Conservation (phyloP, 2,329 filamentous ascomycete genomes). For the Akanthomyces muscarius region DNA sequence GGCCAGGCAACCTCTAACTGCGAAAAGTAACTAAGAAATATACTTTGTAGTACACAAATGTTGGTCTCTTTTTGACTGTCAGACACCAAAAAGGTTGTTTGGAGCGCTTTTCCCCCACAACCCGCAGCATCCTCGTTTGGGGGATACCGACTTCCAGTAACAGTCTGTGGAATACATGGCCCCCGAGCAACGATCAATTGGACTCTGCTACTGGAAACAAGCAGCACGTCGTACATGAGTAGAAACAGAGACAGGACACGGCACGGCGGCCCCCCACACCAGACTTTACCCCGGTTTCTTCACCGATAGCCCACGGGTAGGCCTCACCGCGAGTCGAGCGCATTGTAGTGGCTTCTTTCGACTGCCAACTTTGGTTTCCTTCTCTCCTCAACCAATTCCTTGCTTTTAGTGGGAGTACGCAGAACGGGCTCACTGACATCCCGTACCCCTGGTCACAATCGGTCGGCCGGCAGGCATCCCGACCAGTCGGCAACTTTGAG, state of each 20-base stretch:
- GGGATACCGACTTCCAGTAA: background rate
- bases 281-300: background rate
- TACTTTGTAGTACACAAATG: background rate
- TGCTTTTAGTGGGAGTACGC: too few species aligned
- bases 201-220: background rate
- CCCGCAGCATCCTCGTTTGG: background rate
- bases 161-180: background rate
- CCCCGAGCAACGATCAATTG: background rate
- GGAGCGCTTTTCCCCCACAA: background rate
- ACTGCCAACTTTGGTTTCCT: background rate
- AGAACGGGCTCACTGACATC: background rate
- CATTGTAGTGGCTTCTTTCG: too few species aligned
- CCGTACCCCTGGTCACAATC: slow-evolving; percentile 5
- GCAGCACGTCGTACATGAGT: background rate
- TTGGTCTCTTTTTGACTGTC: background rate
- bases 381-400: background rate
- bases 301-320: too few species aligned
- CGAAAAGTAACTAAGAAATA: background rate
- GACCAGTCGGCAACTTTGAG: slow-evolving; percentile 5
- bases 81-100: background rate
- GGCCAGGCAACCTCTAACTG: background rate
- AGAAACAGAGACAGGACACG: background rate
- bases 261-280: background rate
- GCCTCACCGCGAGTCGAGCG: too few species aligned
- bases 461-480: background rate